Conservation (phyloP, 139 green algal species). For the Ettlia oleoabundans region DNA sequence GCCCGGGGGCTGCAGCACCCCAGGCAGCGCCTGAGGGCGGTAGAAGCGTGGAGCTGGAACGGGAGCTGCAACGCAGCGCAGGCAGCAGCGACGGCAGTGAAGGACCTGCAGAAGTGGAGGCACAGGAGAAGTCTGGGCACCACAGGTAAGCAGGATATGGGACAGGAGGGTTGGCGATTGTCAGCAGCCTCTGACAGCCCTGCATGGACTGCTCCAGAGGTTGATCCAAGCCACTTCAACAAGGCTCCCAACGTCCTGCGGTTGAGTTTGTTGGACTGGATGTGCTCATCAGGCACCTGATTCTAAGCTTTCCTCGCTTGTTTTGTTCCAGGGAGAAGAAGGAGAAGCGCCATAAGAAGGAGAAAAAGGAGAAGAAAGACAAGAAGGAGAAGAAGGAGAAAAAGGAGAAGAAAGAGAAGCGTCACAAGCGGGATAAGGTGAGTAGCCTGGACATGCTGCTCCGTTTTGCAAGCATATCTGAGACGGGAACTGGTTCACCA, state of each 20-base stretch:
- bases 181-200: no score
- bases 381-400: constrained; percentile 32
- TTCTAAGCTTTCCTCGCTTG: no score
- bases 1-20: background rate
- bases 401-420: constrained; percentile 38
- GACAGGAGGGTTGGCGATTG: no score
- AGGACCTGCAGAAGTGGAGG: no score
- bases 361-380: constrained; percentile 34
- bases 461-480: background rate
- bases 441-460: no score
- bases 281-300: no score
- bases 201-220: no score
- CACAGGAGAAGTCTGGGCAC: background rate
- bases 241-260: no score
- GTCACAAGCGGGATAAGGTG: constrained; percentile 33
- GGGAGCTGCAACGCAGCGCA: background rate
- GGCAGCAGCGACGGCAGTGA: background rate
- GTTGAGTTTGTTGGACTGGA: no score
- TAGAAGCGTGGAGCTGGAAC: background rate
- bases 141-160: background rate
- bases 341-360: background rate
- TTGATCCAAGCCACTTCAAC: no score
- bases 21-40: background rate
- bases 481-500: background rate
- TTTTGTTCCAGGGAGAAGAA: constrained; percentile 8